These are phyloP conservation scores for Lecanicillium sp. DNA, from an alignment of 2,329 filamentous ascomycete species.

Conservation along the genomic window DNA sequence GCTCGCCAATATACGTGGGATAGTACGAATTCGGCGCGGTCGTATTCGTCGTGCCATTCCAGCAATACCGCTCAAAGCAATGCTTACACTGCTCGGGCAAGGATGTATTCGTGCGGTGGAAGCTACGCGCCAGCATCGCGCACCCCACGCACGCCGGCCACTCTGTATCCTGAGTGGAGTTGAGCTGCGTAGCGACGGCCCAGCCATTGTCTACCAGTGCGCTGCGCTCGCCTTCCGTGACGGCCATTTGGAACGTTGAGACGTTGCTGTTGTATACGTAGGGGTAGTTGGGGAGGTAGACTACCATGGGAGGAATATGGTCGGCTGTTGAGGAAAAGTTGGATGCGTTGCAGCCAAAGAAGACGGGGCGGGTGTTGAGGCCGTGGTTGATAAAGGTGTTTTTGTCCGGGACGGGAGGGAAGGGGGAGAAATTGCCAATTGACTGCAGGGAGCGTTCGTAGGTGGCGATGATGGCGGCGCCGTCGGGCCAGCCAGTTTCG, in stretches of 20 bases:
- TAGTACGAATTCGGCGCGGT: constrained; percentile 27
- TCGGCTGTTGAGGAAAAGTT: constrained; percentile 36
- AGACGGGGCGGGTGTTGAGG: constrained; percentile 64
- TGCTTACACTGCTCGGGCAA: constrained; percentile 60
- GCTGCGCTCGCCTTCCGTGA: constrained; percentile 57
- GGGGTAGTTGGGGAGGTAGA: constrained; percentile 77
- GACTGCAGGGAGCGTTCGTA: constrained; percentile 56
- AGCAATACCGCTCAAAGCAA: constrained; percentile 77
- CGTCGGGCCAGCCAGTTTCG: constrained; percentile 63
- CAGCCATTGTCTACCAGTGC: constrained; percentile 74
- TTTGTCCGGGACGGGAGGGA: constrained; percentile 62
- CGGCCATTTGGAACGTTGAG: constrained; percentile 60
- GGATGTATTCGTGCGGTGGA: constrained; percentile 54
- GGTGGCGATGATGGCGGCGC: constrained; percentile 63
- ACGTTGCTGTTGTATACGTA: constrained; percentile 66
- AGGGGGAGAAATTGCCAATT: constrained; percentile 51
- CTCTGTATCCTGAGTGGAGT: constrained; percentile 57
- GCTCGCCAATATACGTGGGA: constrained; percentile 19
- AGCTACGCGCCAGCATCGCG: constrained; percentile 64
- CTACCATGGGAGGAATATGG: constrained; percentile 50
- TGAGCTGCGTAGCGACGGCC: constrained; percentile 68
- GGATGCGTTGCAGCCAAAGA: constrained; percentile 67
- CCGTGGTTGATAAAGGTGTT: constrained; percentile 70
- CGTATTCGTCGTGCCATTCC: constrained; percentile 57
- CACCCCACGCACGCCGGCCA: constrained; percentile 79